Base-by-base conservation (phyloP, 1,284 basidiomycete genomes). In the Cerrena zonata region DNA sequence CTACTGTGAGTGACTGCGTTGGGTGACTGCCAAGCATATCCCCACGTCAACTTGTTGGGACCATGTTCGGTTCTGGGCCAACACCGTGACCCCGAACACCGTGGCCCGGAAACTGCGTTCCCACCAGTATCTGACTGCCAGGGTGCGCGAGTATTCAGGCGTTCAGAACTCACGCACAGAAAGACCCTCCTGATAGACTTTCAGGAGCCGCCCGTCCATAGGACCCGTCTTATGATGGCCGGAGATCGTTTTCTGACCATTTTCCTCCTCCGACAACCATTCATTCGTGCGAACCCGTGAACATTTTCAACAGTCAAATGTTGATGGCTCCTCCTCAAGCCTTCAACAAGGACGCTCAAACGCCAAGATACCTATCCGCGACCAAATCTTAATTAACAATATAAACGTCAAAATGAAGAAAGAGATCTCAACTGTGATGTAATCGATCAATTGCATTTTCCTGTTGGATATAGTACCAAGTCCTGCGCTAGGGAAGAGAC, bases 1-100 rank as follows among this genome's bases (percentile, higher is more conserved):
- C 23, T 43, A 49, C 13, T 49, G 39, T 44, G 34, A 44, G 41
- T 43, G 19, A 18, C 44, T 36, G 36, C 44, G 41, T 42, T 27
- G n/a, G 41, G 24, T 19, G 15, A 43, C n/a, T 41, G 48, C 48
- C 48, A 49, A 49, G 48, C 48, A 34, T 36, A 30, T 23, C 12
- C 48, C 48, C 41, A 44, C 48, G 39, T 49, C 48, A 49, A 44
- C 11, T 7, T 7, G n/a, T 34, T 43, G 40, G 22, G 40, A 39
- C 39, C 22, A 24, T 27, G 15, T 22, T 41, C 23, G 39, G 48
- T 37, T 49, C 48, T 43, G 26, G 48, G 24, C 10, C 40, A 3
- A 26, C 10, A 22, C 37, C 15, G 41, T n/a, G 21, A 36, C 47
- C 48, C 48, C 48, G 41, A 40, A 49, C 48, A 49, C 40, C 24